Percentiles rank a stretch among this genome's conserved stretches.
phyloP scores from a whole-genome alignment of 768 basidiomycete genomes.

The Termitomyces sp. region DNA sequence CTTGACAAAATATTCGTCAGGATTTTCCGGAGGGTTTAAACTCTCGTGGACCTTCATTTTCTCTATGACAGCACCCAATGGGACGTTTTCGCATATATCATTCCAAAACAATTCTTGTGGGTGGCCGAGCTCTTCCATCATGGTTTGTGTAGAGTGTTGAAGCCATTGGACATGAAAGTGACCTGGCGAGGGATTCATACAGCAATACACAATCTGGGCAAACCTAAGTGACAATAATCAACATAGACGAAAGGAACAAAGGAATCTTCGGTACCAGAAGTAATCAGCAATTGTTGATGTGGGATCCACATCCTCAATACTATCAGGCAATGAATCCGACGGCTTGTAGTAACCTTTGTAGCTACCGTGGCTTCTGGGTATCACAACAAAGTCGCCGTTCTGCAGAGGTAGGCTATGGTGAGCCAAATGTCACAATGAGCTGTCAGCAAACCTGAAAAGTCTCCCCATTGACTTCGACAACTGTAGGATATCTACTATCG shows the following conservation, averaged over 20 bases:
- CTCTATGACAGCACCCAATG: constrained; percentile 35
- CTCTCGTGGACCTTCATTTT: constrained; percentile 42
- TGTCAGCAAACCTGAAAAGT: constrained; percentile 35
- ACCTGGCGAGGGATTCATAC: constrained; percentile 27
- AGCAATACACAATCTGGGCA: constrained; percentile 54
- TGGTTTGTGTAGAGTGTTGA: constrained; percentile 59
- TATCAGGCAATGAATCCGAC: constrained; percentile 26
- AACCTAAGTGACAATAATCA: constrained; percentile 46
- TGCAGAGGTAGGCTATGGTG: constrained; percentile 19
- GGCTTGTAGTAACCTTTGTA: constrained; percentile 20
- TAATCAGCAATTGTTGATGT: constrained; percentile 45
- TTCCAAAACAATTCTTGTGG: constrained; percentile 64
- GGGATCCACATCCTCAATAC: constrained; percentile 27
- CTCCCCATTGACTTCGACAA: constrained; percentile 37
- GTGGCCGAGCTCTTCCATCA: constrained; percentile 55
- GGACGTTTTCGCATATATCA: constrained; percentile 43
- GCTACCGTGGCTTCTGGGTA: constrained; percentile 28
- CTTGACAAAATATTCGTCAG: constrained; percentile 56
- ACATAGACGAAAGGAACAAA: background rate
- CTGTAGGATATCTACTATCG: constrained; percentile 29
- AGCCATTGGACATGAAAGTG: constrained; percentile 70
- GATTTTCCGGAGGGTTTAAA: constrained; percentile 18
- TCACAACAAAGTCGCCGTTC: constrained; percentile 61
- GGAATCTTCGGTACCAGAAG: constrained; percentile 49
- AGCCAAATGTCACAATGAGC: constrained; percentile 7